phyloP scores from a whole-genome alignment of 495 filamentous ascomycete genomes.

The Bacidia gigantensis region DNA sequence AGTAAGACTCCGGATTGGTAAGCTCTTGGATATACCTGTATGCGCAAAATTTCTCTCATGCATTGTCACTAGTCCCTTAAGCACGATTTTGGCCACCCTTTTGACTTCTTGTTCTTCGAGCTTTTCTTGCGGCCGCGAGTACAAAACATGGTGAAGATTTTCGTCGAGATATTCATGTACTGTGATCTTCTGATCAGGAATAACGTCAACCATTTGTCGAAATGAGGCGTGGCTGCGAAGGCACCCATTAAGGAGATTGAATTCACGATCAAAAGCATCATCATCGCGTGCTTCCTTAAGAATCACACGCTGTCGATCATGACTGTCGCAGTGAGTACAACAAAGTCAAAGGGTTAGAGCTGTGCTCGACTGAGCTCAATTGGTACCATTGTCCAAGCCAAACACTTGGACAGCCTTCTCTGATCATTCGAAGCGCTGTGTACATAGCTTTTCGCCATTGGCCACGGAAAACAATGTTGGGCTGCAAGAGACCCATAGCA shows the following conservation, averaged over 20 bases:
- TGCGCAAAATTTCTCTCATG: no score
- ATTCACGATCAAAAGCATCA: not conserved
- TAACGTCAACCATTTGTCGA: slow-evolving; percentile 7
- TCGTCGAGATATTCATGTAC: slow-evolving; percentile 8
- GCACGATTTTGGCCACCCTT: no score
- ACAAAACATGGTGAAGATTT: slow-evolving; percentile 7
- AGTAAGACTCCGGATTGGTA: no score
- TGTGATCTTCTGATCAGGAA: slow-evolving; percentile 5
- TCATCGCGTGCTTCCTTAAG: not conserved
- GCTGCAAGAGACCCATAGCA: no score
- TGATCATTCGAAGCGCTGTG: no score
- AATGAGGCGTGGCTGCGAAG: slow-evolving; percentile 10
- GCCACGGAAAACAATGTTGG: no score
- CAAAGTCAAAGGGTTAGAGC: not conserved
- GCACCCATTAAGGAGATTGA: slow-evolving; percentile 4
- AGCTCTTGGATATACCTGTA: no score
- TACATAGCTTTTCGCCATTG: no score
- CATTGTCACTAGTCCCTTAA: no score
- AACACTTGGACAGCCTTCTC: slow-evolving; percentile 8
- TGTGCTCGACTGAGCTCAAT: not conserved
- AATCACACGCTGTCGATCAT: slow-evolving; percentile 2
- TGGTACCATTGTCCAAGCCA: slow-evolving; percentile 8
- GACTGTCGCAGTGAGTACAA: not conserved
- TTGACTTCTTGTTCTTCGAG: not conserved
- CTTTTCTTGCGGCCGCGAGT: not conserved